These are phyloP conservation scores for Allium fistulosum DNA, from an alignment of 106 monocot genomes.

Conservation along the genomic window DNA sequence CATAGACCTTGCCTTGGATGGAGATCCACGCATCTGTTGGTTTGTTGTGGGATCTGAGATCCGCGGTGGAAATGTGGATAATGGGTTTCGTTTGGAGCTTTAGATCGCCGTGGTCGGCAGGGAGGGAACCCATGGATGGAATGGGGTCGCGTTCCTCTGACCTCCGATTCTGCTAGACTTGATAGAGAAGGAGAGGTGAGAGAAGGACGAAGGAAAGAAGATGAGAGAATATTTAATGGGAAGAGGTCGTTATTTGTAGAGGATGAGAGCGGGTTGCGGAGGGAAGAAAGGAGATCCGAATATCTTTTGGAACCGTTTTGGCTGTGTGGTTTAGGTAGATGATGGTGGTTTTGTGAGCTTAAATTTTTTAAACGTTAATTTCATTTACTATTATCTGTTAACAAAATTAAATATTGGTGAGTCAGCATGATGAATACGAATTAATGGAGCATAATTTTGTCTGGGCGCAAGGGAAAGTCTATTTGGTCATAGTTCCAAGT, in stretches of 20 bases:
- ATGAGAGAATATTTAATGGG: background rate
- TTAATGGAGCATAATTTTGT: too few relatives aligned
- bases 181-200: background rate
- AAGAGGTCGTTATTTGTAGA: background rate
- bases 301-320: too few relatives aligned
- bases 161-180: background rate
- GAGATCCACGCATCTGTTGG: conserved; percentile 54
- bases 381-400: too few relatives aligned
- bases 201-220: background rate
- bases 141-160: background rate
- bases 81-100: background rate
- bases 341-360: too few relatives aligned
- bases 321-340: too few relatives aligned
- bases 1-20: conserved; percentile 65
- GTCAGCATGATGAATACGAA: too few relatives aligned
- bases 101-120: background rate
- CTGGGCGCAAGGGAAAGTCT: too few relatives aligned
- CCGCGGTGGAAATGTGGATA: conserved; percentile 26
- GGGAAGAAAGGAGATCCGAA: background rate
- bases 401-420: too few relatives aligned
- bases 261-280: background rate
- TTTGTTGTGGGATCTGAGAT: conserved; percentile 33
- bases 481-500: too few relatives aligned
- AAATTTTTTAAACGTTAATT: too few relatives aligned
- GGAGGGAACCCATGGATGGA: background rate